A percentile compares a stretch with the other conserved stretches of the same genome.
Evolutionary conservation across 2,329 filamentous ascomycete genomes (phyloP).

Genomic region (Sphaceloma murrayae): DNA sequence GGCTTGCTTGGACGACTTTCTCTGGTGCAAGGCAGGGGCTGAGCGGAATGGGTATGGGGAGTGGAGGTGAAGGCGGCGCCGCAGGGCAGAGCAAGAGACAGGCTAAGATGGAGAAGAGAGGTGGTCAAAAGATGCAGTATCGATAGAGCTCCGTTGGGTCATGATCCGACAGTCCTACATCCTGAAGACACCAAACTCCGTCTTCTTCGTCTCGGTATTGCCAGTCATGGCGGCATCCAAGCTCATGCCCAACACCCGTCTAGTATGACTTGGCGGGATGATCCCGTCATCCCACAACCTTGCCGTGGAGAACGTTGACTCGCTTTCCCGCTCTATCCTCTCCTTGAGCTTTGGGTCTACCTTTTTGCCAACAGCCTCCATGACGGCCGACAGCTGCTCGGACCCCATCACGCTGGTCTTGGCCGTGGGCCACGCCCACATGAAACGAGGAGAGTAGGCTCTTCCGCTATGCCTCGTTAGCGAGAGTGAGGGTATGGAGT

Average conservation of each 20-base stretch:
- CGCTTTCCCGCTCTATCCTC: conserved; percentile 81
- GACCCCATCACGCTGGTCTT: conserved; percentile 92
- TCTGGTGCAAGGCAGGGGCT: conserved; percentile 36
- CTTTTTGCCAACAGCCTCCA: conserved; percentile 84
- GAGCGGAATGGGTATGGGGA: conserved; percentile 33
- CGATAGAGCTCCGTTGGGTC: no score
- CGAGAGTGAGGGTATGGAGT: background rate
- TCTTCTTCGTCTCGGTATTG: conserved; percentile 28
- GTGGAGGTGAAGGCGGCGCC: conserved; percentile 20
- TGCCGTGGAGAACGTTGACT: conserved; percentile 79
- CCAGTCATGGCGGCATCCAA: conserved; percentile 36
- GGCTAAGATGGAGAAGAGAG: conserved; percentile 44
- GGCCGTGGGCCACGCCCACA: conserved; percentile 98
- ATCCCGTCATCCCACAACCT: conserved; percentile 66
- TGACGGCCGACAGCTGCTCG: conserved; percentile 83
- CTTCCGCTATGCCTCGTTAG: conserved; percentile 51
- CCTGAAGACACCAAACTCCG: conserved; percentile 33
- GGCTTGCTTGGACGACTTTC: conserved; percentile 38
- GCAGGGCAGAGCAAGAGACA: conserved; percentile 39
- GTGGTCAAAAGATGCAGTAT: conserved; percentile 41
- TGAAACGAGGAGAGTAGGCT: conserved; percentile 79
- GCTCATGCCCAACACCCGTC: conserved; percentile 40
- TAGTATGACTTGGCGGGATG: conserved; percentile 42
- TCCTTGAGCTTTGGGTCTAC: conserved; percentile 71
- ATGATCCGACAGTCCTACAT: no score